A percentile compares a stretch with the other conserved stretches of the same genome.
phyloP scores from a whole-genome alignment of 148 eudicot species.

The Vaccinium vitisidaea region DNA sequence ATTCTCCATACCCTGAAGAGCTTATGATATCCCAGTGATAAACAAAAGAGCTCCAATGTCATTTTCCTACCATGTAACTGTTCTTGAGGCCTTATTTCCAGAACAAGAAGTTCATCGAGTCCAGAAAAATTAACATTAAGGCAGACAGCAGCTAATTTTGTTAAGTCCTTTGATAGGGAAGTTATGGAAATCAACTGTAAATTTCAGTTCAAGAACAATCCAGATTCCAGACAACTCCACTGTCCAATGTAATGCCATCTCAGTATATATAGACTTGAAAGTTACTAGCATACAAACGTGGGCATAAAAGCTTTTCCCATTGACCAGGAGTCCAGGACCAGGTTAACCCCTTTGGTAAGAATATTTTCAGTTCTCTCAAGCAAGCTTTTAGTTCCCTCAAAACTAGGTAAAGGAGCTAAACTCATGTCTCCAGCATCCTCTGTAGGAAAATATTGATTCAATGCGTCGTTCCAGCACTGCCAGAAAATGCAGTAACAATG shows the following conservation, averaged over 20 bases:
- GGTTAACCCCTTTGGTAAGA: background rate
- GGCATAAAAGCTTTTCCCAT: background rate
- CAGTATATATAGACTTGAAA: too few relatives aligned
- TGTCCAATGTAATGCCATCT: background rate
- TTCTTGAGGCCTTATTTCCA: background rate
- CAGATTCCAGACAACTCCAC: background rate
- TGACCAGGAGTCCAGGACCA: background rate
- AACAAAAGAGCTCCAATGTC: background rate
- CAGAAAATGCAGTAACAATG: background rate
- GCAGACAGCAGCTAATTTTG: background rate
- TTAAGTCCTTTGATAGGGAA: background rate
- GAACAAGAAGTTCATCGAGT: background rate
- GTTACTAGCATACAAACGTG: background rate
- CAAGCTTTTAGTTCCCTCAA: background rate
- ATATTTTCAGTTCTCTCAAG: conserved; percentile 1
- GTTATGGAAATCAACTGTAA: background rate
- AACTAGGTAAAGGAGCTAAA: background rate
- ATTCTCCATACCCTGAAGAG: background rate
- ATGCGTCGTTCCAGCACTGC: background rate
- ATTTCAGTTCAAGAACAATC: background rate
- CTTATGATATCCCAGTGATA: background rate
- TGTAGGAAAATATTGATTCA: background rate
- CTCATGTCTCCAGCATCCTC: background rate
- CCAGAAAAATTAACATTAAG: background rate
- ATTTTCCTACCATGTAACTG: background rate